Percentiles rank a stretch among this genome's conserved stretches.
phyloP scores from a whole-genome alignment of 1,139 yeast species.

The Sugiyamaella sp. region DNA sequence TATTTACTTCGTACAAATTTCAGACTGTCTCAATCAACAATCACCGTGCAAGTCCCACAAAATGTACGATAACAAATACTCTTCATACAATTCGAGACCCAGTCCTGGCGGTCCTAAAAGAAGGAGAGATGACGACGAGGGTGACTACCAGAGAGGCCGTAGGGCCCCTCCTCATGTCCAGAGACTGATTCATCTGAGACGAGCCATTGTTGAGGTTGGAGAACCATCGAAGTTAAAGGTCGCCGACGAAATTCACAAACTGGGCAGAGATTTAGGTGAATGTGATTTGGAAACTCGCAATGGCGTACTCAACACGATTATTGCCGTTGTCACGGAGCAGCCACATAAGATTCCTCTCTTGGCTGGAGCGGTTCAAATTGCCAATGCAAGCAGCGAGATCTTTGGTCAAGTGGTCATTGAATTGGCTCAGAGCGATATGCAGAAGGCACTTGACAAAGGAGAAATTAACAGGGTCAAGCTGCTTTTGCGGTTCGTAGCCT shows the following conservation, averaged over 20 bases:
- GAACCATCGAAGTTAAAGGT: slow-evolving; percentile 37
- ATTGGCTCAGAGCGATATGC: slow-evolving; percentile 64
- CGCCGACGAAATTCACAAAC: slow-evolving; percentile 52
- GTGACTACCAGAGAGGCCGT: slow-evolving; percentile 24
- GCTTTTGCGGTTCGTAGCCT: slow-evolving; percentile 67
- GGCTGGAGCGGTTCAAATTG: slow-evolving; percentile 67
- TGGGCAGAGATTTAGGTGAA: slow-evolving; percentile 59
- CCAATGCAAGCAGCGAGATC: slow-evolving; percentile 65
- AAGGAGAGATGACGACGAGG: slow-evolving; percentile 22
- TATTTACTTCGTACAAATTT: too few species aligned
- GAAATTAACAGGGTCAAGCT: slow-evolving; percentile 74
- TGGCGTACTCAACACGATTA: slow-evolving; percentile 63
- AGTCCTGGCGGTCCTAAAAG: slow-evolving; percentile 6
- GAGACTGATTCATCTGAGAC: slow-evolving; percentile 28
- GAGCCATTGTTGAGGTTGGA: slow-evolving; percentile 39
- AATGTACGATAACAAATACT: slow-evolving; percentile 10
- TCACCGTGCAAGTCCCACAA: too few species aligned
- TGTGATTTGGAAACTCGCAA: slow-evolving; percentile 61
- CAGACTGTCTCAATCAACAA: too few species aligned
- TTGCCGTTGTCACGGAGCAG: slow-evolving; percentile 78
- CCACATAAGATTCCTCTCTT: slow-evolving; percentile 83
- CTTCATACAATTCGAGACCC: slow-evolving; percentile 7
- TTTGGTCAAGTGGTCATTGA: slow-evolving; percentile 75
- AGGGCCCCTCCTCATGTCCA: slow-evolving; percentile 27
- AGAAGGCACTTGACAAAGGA: slow-evolving; percentile 52